Evolutionary conservation across 2,329 filamentous ascomycete genomes (phyloP), one percentile per base, ranked within the genome.

Genomic region (Cladorrhinum sp.): DNA sequence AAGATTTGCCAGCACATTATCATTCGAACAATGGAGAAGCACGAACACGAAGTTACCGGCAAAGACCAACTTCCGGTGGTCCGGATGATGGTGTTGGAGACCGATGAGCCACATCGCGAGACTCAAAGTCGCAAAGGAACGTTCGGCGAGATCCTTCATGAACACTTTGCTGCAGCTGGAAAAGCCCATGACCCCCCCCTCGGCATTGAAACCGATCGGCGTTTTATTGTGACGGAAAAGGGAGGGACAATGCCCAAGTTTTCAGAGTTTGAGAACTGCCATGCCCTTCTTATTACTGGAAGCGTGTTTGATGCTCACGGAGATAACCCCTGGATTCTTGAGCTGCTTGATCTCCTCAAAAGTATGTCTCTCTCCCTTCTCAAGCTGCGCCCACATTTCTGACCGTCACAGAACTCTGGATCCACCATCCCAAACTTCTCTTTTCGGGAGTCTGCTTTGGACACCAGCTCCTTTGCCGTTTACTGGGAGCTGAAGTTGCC

Each of bases 401-500:
- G 12, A 46, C 24, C 3, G 12, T 46, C 8, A 1, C 36, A 78
- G 79, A 80, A 30, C 66, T 85, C 3, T 86, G 82, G 82, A 69
- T 68, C 2, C 70, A 74, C 6, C 74, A 79, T 1, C 80, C 80
- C 0, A 76, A 81, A 14, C 79, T 85, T 60, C 77, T 77, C 36
- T 75, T 92, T 33, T 83, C 91, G 10, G 90, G 90, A 1, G 84
- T 93, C 3, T 94, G 90, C 72, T 94, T 92, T 71, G 91, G 90
- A 2, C 91, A 94, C 70, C 90, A 94, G 72, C 86, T 94, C 64
- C 77, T 94, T 36, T 87, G 84, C 1, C 82, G 90, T 42, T 86
- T 90, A 1, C 73, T 92, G 60, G 89, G 86, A 2, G 82, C 78
- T 12, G 83, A 84, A 62, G 86, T 93, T 1, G 86, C 80, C 16